Conservation (phyloP, 306 rosid genomes). For the Quercus cerris region DNA sequence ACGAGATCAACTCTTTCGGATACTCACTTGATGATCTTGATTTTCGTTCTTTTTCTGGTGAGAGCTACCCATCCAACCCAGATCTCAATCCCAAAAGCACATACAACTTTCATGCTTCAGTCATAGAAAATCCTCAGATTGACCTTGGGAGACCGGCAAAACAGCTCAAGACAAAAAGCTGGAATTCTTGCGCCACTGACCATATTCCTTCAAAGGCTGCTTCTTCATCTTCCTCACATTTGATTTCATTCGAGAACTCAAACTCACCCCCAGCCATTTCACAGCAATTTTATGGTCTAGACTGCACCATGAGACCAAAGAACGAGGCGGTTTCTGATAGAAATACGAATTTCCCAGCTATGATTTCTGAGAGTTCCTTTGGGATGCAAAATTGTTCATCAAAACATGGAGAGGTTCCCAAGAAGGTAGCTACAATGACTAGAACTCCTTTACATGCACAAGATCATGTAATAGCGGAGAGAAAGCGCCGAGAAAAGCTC, state of each 20-base stretch:
- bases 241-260: conserved; percentile 54
- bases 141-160: conserved; percentile 24
- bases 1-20: conserved; percentile 26
- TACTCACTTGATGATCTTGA: conserved; percentile 32
- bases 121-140: neutral
- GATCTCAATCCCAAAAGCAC: conserved; percentile 7
- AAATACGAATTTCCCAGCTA: conserved; percentile 14
- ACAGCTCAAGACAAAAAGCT: conserved; percentile 31
- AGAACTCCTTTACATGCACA: conserved; percentile 31
- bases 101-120: neutral
- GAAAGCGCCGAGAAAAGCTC: conserved; percentile 53
- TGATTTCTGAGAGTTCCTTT: conserved; percentile 23
- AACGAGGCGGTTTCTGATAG: conserved; percentile 23
- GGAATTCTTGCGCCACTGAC: conserved; percentile 33
- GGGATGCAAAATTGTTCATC: conserved; percentile 19
- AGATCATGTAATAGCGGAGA: conserved; percentile 53
- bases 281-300: conserved; percentile 14
- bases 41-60: conserved; percentile 33
- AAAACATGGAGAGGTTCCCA: conserved; percentile 6
- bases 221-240: conserved; percentile 44
- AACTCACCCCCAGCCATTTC: conserved; percentile 22
- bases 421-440: conserved; percentile 19
- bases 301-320: conserved; percentile 31
- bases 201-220: conserved; percentile 20
- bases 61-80: conserved; percentile 32